Evolutionary conservation across 768 basidiomycete species (phyloP), one percentile per base, ranked within the genome.

Genomic region (Inosperma sp.): DNA sequence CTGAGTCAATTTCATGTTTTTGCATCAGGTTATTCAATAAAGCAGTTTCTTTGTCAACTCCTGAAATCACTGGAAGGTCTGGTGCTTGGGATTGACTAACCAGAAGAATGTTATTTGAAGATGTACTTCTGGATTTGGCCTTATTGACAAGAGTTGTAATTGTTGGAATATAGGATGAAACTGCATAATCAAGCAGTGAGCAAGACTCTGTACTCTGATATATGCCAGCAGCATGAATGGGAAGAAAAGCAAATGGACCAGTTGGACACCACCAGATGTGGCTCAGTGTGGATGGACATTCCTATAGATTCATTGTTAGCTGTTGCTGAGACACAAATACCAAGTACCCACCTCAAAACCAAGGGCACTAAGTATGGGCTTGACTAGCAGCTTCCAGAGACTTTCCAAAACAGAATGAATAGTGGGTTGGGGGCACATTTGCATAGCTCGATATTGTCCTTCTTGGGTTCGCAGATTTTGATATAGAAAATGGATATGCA

Each of bases 111-210:
- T 26, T 43, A 42, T 52, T 49, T 16, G 16, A 35, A 19, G 43
- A 31, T 37, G 33, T 37, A n/a, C 37, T 26, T 12, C 8, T 16
- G 4, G 40, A 33, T 30, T 19, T n/a, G 22, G 12, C 17, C 19
- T 43, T 54, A 16, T 54, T 27, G 16, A 21, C 45, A 16, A 62
- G 49, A 34, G 52, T 31, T 16, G 27, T 40, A 27, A 63, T n/a
- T 13, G 54, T 59, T n/a, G 62, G 58, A 16, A 45, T 61, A 29
- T 61, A 63, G 2, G 59, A 61, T 10, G 62, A 62, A n/a, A 62
- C 51, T 5, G 49, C 59, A 51, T 41, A 58, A 35, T 59, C 52
- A 34, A 51, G 52, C 22, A 56, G 22, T 36, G 36, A 50, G 12
- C 21, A 31, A 51, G 48, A 30, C 37, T 31, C 13, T 19, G 17